Evolutionary conservation across 805 yeast genomes (phyloP).

Genomic region (Wickerhamomyces chaumierensis): DNA sequence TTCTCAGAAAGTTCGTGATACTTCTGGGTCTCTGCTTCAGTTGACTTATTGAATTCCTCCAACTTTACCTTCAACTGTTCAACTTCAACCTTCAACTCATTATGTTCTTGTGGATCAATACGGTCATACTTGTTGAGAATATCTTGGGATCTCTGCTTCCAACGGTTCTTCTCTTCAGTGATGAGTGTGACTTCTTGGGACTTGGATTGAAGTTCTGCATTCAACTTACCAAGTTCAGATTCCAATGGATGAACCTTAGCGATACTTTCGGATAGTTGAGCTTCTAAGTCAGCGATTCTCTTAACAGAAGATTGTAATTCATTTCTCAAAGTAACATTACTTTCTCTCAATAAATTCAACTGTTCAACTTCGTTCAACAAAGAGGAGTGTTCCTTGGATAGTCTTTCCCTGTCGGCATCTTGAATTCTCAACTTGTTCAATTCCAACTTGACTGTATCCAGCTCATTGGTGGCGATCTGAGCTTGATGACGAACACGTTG

Average conservation of each 20-base stretch:
- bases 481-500: constrained; percentile 40
- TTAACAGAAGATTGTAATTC: constrained; percentile 28
- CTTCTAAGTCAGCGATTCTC: constrained; percentile 28
- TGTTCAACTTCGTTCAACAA: constrained; percentile 46
- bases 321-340: constrained; percentile 50
- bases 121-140: constrained; percentile 33
- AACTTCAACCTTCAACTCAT: constrained; percentile 23
- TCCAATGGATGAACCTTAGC: constrained; percentile 34
- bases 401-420: constrained; percentile 12
- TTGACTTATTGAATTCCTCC: constrained; percentile 14
- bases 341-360: constrained; percentile 53
- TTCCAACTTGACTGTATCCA: constrained; percentile 41
- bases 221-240: constrained; percentile 24
- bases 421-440: constrained; percentile 27
- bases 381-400: constrained; percentile 29
- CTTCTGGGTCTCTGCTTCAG: constrained; percentile 14
- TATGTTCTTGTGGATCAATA: constrained; percentile 34
- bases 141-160: constrained; percentile 43
- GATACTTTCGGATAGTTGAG: constrained; percentile 21
- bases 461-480: constrained; percentile 33
- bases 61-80: constrained; percentile 13
- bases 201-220: constrained; percentile 33
- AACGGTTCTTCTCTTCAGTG: constrained; percentile 44
- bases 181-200: constrained; percentile 35
- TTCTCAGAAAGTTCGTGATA: constrained; percentile 11